Percentiles rank a stretch among this genome's conserved stretches.
Evolutionary conservation across 1,284 basidiomycete species (phyloP).

Genomic region (Pholiota adiposa): DNA sequence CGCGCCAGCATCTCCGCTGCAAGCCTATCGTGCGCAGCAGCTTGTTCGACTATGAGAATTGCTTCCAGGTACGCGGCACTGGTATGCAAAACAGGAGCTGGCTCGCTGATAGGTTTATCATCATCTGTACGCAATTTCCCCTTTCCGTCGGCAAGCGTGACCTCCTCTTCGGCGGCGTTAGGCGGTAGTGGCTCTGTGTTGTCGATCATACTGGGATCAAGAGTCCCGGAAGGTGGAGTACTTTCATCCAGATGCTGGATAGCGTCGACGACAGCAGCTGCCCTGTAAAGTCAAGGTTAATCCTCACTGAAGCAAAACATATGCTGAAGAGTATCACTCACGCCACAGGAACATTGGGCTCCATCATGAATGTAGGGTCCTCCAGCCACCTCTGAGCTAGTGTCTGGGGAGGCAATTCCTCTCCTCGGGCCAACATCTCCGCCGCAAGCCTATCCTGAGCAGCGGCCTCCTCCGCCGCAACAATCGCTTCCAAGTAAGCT

Average conservation of each 20-base stretch:
- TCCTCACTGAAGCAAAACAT: neutral
- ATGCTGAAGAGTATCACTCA: neutral
- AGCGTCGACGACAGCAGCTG: neutral
- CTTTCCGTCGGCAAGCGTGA: neutral
- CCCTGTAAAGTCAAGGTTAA: neutral
- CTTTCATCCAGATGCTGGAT: neutral
- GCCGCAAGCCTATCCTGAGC: conserved; percentile 35
- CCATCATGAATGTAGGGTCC: conserved; percentile 24
- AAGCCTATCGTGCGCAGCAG: neutral
- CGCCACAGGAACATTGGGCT: conserved; percentile 9
- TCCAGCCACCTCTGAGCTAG: conserved; percentile 31
- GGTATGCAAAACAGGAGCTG: neutral
- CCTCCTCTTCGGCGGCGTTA: neutral
- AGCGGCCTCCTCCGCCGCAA: conserved; percentile 33
- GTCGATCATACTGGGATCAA: no score
- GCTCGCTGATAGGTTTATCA: neutral
- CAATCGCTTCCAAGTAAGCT: conserved; percentile 26
- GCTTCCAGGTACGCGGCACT: neutral
- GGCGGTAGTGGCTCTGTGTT: neutral
- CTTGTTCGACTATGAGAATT: neutral
- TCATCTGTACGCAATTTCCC: neutral
- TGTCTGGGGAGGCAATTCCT: conserved; percentile 27
- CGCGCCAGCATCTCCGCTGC: neutral
- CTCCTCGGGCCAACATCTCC: conserved; percentile 28
- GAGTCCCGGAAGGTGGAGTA: no score